Percentiles rank a stretch among this genome's conserved stretches.
These are phyloP conservation scores for Rhodofomes roseus DNA, from an alignment of 1,284 basidiomycete genomes.

Conservation along the genomic window DNA sequence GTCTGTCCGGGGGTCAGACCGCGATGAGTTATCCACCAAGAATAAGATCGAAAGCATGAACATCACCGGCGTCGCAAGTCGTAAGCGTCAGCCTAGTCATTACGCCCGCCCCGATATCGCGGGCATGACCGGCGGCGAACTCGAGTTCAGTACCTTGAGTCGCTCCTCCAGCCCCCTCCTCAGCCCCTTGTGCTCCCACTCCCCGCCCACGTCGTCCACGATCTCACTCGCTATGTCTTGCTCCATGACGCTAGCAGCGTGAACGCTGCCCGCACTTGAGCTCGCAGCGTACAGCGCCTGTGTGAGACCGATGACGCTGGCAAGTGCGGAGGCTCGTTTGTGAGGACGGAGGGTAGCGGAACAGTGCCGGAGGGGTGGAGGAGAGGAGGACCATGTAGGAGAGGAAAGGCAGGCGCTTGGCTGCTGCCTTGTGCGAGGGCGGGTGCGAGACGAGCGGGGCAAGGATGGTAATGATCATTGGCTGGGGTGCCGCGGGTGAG, in stretches of 20 bases:
- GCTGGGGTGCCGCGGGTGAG: too few relatives aligned
- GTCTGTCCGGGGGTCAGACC: not conserved
- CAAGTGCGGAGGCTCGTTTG: slow-evolving; percentile 65
- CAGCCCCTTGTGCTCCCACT: slow-evolving; percentile 81
- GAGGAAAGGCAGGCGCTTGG: slow-evolving; percentile 79
- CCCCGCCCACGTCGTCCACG: slow-evolving; percentile 61
- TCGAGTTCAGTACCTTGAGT: slow-evolving; percentile 50
- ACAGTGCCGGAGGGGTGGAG: slow-evolving; percentile 71
- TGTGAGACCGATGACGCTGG: slow-evolving; percentile 46
- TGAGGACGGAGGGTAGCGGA: slow-evolving; percentile 70
- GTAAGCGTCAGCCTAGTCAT: too few relatives aligned
- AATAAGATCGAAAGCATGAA: not conserved
- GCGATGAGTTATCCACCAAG: not conserved
- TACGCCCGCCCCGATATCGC: slow-evolving; percentile 22
- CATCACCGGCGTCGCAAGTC: not conserved
- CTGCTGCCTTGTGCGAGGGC: slow-evolving; percentile 50
- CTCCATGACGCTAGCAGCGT: slow-evolving; percentile 17
- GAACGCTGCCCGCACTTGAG: slow-evolving; percentile 26
- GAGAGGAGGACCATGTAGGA: slow-evolving; percentile 81
- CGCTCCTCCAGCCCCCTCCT: slow-evolving; percentile 79
- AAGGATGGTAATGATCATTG: slow-evolving; percentile 34
- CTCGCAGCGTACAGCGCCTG: slow-evolving; percentile 25
- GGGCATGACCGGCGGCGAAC: not conserved
- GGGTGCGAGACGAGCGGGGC: slow-evolving; percentile 35
- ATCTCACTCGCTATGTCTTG: slow-evolving; percentile 23